Base-by-base conservation (phyloP, 148 eudicot genomes). In the Agrostemma githago region DNA sequence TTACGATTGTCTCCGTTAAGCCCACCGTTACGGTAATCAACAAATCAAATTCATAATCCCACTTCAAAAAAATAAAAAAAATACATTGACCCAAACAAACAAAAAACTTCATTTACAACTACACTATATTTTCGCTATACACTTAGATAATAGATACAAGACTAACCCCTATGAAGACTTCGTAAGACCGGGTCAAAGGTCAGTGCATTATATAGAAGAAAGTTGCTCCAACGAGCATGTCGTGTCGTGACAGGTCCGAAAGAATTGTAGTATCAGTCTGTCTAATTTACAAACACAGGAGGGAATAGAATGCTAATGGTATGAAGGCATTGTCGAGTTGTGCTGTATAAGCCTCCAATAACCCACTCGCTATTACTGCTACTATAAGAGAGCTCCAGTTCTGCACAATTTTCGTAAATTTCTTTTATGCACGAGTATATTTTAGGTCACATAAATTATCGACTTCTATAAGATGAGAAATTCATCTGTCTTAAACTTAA, bases 301-400 rank as follows among this genome's bases (percentile, higher is more conserved):
- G 91, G 79, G 92, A 89, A 82, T 94, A 92, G 88, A 94, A 94
- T 64, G 89, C 88, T 44, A 94, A 89, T 17, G 98, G 98, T 75
- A 94, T 95, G 90, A 95, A 95, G 72, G 98, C 98, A 73, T 95
- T 92, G 81, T 95, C 97, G 42, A 95, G 98, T 77, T 95, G 97
- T 53, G 98, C 92, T 34, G 97, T 95, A 87, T 89, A 95, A 40
- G 98, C 98, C 83, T 95, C 98, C 79, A 95, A 80, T 85, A 95
- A 86, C 63, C 98, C 98, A 72, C 93, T 92, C 17, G 86, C 81
- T 5, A 88, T 89, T 80, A 92, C 98, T 14, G 97, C 97, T 64
- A 90, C 68, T 16, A 95, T 73, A 84, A 95, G 92, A 72, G 98
- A 92, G 69, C 84, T 77, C 98, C 96, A 95, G 65, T 89, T 84